phyloP scores from a whole-genome alignment of 495 filamentous ascomycete genomes.

The Tuber aestivum region DNA sequence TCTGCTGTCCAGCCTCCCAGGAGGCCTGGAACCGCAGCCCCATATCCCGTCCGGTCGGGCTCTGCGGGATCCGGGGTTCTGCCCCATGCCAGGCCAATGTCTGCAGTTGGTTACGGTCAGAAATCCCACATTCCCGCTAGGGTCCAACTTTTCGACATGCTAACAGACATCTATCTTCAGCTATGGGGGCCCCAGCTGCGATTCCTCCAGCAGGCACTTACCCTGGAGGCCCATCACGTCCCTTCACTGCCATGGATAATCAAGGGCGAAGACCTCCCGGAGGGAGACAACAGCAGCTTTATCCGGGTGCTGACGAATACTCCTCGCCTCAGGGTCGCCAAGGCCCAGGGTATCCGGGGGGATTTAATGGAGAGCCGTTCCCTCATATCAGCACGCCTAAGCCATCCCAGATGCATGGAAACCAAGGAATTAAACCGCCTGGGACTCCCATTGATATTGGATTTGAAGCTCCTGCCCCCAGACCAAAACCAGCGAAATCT shows the following conservation, averaged over 20 bases:
- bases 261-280: constrained; percentile 24
- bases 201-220: constrained; percentile 41
- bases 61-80: constrained; percentile 42
- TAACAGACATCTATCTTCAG: constrained; percentile 39
- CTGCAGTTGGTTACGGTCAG: constrained; percentile 38
- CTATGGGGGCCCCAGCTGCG: constrained; percentile 32
- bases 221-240: constrained; percentile 28
- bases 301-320: background rate
- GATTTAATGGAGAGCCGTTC: constrained; percentile 21
- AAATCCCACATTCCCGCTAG: constrained; percentile 34
- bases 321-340: constrained; percentile 25
- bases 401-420: constrained; percentile 11
- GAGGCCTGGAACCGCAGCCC: constrained; percentile 35
- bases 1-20: constrained; percentile 26
- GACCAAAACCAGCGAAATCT: constrained; percentile 37
- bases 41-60: constrained; percentile 32
- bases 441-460: constrained; percentile 35
- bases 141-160: constrained; percentile 20
- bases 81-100: constrained; percentile 48
- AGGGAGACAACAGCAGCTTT: constrained; percentile 12
- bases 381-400: constrained; percentile 28
- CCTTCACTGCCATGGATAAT: constrained; percentile 29
- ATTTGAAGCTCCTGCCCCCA: constrained; percentile 38
- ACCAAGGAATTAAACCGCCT: constrained; percentile 11
- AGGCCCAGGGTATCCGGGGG: constrained; percentile 22